Conservation (phyloP, 208 protist genomes). For the Crithidia acanthocephali region DNA sequence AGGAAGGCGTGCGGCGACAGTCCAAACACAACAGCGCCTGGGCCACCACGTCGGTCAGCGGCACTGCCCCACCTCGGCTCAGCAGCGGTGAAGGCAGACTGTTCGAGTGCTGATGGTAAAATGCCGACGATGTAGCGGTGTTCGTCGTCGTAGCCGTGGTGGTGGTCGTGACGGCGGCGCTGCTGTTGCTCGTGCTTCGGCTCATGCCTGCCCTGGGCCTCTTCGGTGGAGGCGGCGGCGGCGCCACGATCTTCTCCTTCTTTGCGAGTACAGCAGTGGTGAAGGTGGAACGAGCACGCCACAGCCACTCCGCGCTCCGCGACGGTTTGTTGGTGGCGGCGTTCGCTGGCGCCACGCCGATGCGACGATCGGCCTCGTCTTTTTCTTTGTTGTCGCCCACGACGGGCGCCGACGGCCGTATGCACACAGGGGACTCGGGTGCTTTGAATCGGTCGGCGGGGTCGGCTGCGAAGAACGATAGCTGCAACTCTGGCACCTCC, state of each 20-base stretch:
- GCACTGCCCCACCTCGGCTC: not conserved
- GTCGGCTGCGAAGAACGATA: not conserved
- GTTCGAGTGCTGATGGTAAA: not conserved
- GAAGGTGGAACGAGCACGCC: not conserved
- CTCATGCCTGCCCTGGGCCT: not conserved
- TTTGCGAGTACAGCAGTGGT: not conserved
- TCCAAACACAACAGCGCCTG: constrained; percentile 15
- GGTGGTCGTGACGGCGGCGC: not conserved
- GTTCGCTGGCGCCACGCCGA: not conserved
- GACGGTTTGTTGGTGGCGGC: not conserved
- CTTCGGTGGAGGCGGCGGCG: not conserved
- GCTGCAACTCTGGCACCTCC: constrained; percentile 16
- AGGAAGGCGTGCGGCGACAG: not conserved
- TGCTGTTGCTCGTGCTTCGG: no score
- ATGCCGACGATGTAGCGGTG: no score
- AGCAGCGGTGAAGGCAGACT: not conserved
- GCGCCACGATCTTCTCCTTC: constrained; percentile 3
- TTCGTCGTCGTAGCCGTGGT: not conserved
- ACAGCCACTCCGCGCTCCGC: constrained; percentile 13
- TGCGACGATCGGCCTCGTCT: not conserved
- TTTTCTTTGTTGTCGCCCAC: not conserved
- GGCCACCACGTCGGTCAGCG: constrained; percentile 15
- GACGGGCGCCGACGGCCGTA: not conserved
- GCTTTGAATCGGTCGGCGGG: not conserved
- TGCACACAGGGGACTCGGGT: not conserved